Evolutionary conservation across 2,329 filamentous ascomycete species (phyloP).

Genomic region (Cytospora paraplurivora): DNA sequence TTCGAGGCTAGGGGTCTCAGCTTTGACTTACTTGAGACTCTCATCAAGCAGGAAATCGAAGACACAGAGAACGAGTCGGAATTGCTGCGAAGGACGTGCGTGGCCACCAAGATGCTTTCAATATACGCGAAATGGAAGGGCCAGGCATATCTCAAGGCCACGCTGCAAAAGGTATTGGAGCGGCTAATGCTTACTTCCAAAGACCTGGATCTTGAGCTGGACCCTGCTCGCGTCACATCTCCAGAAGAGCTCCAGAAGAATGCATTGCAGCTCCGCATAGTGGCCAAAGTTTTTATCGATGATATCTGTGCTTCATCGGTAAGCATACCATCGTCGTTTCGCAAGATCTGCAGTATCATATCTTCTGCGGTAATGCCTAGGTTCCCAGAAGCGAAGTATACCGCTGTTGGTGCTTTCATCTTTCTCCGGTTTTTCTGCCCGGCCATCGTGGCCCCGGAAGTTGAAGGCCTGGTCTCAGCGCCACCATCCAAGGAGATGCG

Average conservation of each 20-base stretch:
- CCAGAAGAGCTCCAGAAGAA: constrained; percentile 67
- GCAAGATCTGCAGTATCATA: constrained; percentile 70
- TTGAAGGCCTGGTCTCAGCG: constrained; percentile 63
- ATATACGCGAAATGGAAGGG: constrained; percentile 75
- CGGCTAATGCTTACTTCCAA: constrained; percentile 67
- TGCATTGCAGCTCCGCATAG: constrained; percentile 64
- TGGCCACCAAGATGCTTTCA: constrained; percentile 73
- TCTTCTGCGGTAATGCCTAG: constrained; percentile 63
- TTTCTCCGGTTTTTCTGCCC: constrained; percentile 74
- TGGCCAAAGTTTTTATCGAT: constrained; percentile 71
- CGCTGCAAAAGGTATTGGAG: constrained; percentile 67
- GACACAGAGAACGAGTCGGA: constrained; percentile 69
- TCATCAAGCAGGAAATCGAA: constrained; percentile 70
- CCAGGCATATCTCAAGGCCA: constrained; percentile 61
- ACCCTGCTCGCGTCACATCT: constrained; percentile 62
- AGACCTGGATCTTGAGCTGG: constrained; percentile 68
- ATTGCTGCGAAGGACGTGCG: constrained; percentile 66
- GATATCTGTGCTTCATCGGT: constrained; percentile 66
- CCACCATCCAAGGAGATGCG: constrained; percentile 70
- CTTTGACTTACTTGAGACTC: constrained; percentile 64
- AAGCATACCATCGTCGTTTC: constrained; percentile 64
- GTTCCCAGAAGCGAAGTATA: constrained; percentile 72
- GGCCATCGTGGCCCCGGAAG: constrained; percentile 70
- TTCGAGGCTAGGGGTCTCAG: constrained; percentile 67
- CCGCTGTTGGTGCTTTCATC: constrained; percentile 70